phyloP scores from a whole-genome alignment of 306 rosid species.

The Urtica urens region DNA sequence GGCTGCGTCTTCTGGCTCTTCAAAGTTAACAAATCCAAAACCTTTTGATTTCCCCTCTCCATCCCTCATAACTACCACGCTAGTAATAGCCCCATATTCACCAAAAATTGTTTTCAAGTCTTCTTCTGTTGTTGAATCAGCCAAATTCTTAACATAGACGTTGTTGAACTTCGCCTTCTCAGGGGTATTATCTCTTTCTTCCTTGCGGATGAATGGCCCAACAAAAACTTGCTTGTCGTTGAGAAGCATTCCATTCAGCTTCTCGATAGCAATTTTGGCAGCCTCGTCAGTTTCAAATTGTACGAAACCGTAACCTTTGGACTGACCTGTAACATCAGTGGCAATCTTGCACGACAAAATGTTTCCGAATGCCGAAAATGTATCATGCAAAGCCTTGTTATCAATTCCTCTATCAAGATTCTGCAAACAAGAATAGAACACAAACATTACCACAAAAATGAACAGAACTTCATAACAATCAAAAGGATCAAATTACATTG shows the following conservation, averaged over 20 bases:
- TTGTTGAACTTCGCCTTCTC: slow-evolving; percentile 28
- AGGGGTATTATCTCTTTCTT: slow-evolving; percentile 20
- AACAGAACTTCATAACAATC: not conserved
- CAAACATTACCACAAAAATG: not conserved
- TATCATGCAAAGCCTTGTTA: slow-evolving; percentile 29
- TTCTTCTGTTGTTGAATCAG: slow-evolving; percentile 22
- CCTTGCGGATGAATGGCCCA: slow-evolving; percentile 27
- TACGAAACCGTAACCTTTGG: slow-evolving; percentile 33
- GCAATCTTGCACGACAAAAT: slow-evolving; percentile 28
- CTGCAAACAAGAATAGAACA: not conserved
- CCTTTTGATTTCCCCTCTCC: slow-evolving; percentile 28
- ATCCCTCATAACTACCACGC: slow-evolving; percentile 31
- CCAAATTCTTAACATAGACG: slow-evolving; percentile 23
- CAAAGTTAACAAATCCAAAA: slow-evolving; percentile 35
- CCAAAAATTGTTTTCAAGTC: slow-evolving; percentile 21
- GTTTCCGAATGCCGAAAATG: slow-evolving; percentile 31
- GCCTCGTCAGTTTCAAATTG: slow-evolving; percentile 27
- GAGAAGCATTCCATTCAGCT: slow-evolving; percentile 25
- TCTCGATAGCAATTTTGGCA: slow-evolving; percentile 20
- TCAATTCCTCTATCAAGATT: slow-evolving; percentile 29
- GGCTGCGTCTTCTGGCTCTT: slow-evolving; percentile 25
- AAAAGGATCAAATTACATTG: no score
- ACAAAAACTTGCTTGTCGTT: slow-evolving; percentile 33
- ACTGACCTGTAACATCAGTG: slow-evolving; percentile 25
- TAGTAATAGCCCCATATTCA: slow-evolving; percentile 24